These are phyloP conservation scores for Sesbania bispinosa DNA, from an alignment of 306 rosid genomes.

Conservation along the genomic window DNA sequence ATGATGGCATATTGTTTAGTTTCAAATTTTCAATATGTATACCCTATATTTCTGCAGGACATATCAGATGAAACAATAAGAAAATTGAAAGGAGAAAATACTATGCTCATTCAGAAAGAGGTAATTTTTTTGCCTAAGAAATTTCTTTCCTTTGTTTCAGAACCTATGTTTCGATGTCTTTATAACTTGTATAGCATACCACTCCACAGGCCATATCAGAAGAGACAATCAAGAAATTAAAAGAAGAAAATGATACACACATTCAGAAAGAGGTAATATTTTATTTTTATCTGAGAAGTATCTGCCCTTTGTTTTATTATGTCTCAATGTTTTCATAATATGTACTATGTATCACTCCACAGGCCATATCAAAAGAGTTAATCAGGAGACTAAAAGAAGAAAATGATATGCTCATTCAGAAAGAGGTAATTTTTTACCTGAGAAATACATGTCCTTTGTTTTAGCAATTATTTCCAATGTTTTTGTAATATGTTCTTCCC, in stretches of 20 bases:
- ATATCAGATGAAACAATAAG: conserved; percentile 30
- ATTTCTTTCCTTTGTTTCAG: background rate
- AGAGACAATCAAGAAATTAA: conserved; percentile 39
- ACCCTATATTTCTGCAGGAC: conserved; percentile 5
- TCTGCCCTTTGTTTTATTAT: conserved; percentile 5
- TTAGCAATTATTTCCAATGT: background rate
- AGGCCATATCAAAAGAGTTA: conserved; percentile 37
- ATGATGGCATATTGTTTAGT: background rate
- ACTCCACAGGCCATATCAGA: conserved; percentile 43
- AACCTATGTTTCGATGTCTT: background rate
- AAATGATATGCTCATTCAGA: conserved; percentile 36
- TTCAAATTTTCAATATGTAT: background rate
- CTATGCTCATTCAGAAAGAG: conserved; percentile 37
- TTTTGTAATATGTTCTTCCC: background rate
- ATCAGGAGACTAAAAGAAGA: conserved; percentile 38
- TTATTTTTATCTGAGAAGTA: conserved; percentile 18
- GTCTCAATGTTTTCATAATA: conserved; percentile 11
- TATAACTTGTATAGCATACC: background rate
- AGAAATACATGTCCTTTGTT: conserved; percentile 21
- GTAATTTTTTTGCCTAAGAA: conserved; percentile 27
- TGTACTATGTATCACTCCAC: background rate
- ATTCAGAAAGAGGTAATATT: conserved; percentile 44
- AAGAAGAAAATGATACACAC: conserved; percentile 37
- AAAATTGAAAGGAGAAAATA: conserved; percentile 39
- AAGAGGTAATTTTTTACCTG: conserved; percentile 39